Conservation (phyloP, 2,329 filamentous ascomycete species). For the Diaporthe aspalathi region DNA sequence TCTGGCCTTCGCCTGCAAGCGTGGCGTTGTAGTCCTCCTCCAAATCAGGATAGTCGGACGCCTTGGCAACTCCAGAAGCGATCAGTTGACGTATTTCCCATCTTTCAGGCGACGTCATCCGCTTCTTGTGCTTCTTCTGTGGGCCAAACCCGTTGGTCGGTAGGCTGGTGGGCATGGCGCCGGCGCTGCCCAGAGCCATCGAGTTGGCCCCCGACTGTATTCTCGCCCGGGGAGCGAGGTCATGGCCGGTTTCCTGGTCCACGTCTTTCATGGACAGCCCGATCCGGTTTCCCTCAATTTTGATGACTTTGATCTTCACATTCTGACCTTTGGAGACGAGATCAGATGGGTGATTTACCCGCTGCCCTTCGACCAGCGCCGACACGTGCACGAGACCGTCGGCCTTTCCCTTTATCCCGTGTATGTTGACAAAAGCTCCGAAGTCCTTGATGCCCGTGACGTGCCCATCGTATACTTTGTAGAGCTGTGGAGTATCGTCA, state of each 20-base stretch:
- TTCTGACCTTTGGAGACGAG: slow-evolving; percentile 82
- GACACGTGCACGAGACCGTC: slow-evolving; percentile 96
- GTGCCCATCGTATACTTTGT: slow-evolving; percentile 90
- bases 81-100: slow-evolving; percentile 99
- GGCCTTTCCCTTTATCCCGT: slow-evolving; percentile 86
- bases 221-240: slow-evolving; percentile 80
- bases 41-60: slow-evolving; percentile 92
- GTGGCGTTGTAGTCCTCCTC: slow-evolving; percentile 94
- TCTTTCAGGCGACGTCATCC: slow-evolving; percentile 94
- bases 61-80: slow-evolving; percentile 91
- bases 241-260: slow-evolving; percentile 87
- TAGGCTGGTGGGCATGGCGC: slow-evolving; percentile 50
- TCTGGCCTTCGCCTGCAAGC: slow-evolving; percentile 83
- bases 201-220: slow-evolving; percentile 92
- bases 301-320: slow-evolving; percentile 93
- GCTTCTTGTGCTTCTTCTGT: slow-evolving; percentile 78
- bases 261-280: slow-evolving; percentile 98
- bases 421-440: slow-evolving; percentile 93
- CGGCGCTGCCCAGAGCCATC: slow-evolving; percentile 73
- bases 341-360: slow-evolving; percentile 93
- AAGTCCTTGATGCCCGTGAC: slow-evolving; percentile 96
- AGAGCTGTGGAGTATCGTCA: slow-evolving; percentile 82
- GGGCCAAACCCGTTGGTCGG: slow-evolving; percentile 67
- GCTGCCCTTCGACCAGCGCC: slow-evolving; percentile 83
- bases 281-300: slow-evolving; percentile 83